Base-by-base conservation (phyloP, 192 early-diverging fungal genomes). In the Rhizophagus clarus region DNA sequence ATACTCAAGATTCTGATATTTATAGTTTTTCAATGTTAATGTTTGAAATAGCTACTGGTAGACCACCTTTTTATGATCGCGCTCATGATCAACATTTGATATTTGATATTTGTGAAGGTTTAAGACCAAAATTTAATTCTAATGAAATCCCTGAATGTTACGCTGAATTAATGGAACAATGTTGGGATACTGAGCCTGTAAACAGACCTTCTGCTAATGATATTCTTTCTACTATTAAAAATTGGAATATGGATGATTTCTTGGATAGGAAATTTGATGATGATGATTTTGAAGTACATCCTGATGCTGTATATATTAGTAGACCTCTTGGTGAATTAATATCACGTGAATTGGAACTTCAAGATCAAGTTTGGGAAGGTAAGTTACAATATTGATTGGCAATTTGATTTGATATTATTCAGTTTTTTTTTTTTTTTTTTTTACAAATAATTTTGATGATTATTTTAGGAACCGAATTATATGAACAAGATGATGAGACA, bases 1-100 rank as follows among this genome's bases (percentile, higher is more conserved):
- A 20, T 56, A 56, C 49, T 56, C 49, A 56, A 56, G 49, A 56
- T 56, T 26, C 66, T 17, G 66, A 68, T 68, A 68, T 68, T 68
- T 68, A 68, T 68, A 9, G 29, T 68, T 68, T 68, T 68, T 28
- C 29, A 8, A 68, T 68, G 66, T 20, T 68, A 32, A 68, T 68
- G 66, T 68, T 20, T 34, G 20, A 32, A n/a, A 20, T 68, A 20
- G 66, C 66, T 22, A 68, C 66, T 11, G 66, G 29, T 17, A 17
- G 9, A 20, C 66, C 66, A 29, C 66, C 66, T 29, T 68, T 68
- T 34, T 32, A 34, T 28, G 66, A 68, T 68, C 28, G 66, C 7
- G 15, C n/a, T 32, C 34, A 32, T 68, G 66, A 68, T 68, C 29
- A 68, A 26, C 29, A 29, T 26, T 68, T 68, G 9, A 26, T 34